Conservation (phyloP, 2,329 filamentous ascomycete genomes). For the Aspergillus sp. region DNA sequence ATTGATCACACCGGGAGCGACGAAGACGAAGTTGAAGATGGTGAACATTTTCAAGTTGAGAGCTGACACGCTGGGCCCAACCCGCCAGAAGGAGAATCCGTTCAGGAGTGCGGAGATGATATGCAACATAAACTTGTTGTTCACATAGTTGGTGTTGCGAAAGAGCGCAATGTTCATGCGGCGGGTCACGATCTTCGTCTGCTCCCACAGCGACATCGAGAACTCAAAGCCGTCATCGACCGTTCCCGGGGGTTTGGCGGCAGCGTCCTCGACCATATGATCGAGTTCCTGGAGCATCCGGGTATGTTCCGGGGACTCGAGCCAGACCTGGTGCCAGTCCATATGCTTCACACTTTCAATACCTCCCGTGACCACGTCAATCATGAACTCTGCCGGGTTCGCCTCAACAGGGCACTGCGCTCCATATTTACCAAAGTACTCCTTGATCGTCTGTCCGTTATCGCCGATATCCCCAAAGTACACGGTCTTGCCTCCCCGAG, state of each 20-base stretch:
- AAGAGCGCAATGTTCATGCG: constrained; percentile 64
- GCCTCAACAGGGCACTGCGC: constrained; percentile 59
- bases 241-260: constrained; percentile 39
- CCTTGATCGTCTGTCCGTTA: constrained; percentile 58
- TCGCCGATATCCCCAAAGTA: constrained; percentile 68
- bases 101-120: constrained; percentile 48
- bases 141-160: constrained; percentile 64
- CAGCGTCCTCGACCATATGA: constrained; percentile 52
- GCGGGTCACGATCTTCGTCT: constrained; percentile 63
- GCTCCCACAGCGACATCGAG: constrained; percentile 59
- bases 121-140: constrained; percentile 59
- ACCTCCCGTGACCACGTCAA: constrained; percentile 45
- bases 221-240: constrained; percentile 52
- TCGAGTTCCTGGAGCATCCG: constrained; percentile 61
- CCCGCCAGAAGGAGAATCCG: constrained; percentile 61
- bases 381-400: constrained; percentile 59
- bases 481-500: constrained; percentile 63
- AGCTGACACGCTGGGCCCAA: constrained; percentile 61
- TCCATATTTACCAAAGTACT: constrained; percentile 66
- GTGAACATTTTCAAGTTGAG: constrained; percentile 74
- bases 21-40: constrained; percentile 58
- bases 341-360: constrained; percentile 36
- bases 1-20: constrained; percentile 36
- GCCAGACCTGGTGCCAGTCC: constrained; percentile 71
- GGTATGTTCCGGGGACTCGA: constrained; percentile 58